These are phyloP conservation scores for Rhododendron molle DNA, from an alignment of 148 eudicot species.

Conservation along the genomic window DNA sequence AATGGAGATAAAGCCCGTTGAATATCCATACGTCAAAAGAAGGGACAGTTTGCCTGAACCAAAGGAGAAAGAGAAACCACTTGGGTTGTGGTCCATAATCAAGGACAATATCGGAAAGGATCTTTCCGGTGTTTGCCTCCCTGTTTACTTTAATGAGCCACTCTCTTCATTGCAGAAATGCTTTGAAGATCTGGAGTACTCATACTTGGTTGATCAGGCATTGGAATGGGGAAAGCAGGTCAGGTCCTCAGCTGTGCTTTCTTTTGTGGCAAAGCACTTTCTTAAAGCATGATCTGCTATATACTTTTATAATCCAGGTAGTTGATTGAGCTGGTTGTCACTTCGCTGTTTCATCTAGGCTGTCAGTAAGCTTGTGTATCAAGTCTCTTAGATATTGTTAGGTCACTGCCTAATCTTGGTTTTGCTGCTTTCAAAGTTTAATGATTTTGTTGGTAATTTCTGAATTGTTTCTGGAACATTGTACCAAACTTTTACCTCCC, in stretches of 20 bases:
- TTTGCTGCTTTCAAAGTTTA: not conserved
- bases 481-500: not conserved
- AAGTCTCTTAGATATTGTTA: not conserved
- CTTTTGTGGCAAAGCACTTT: constrained; percentile 18
- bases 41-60: constrained; percentile 91
- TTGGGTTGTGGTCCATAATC: constrained; percentile 94
- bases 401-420: not conserved
- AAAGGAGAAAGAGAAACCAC: constrained; percentile 84
- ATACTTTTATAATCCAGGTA: constrained; percentile 13
- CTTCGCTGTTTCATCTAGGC: not conserved
- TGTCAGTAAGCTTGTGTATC: not conserved
- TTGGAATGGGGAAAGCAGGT: constrained; percentile 95
- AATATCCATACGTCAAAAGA: constrained; percentile 71
- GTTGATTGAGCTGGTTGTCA: constrained; percentile 13
- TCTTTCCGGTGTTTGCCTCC: constrained; percentile 94
- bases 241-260: constrained; percentile 27
- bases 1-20: constrained; percentile 49
- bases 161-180: constrained; percentile 90
- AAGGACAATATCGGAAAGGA: constrained; percentile 98
- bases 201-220: constrained; percentile 79
- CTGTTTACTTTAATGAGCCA: constrained; percentile 96
- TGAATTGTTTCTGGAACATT: not conserved
- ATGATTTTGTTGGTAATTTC: not conserved
- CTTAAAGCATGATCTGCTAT: constrained; percentile 24
- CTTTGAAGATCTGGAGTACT: constrained; percentile 94